Conservation (phyloP, 2,329 filamentous ascomycete species). For the Colletotrichum scovillei region DNA sequence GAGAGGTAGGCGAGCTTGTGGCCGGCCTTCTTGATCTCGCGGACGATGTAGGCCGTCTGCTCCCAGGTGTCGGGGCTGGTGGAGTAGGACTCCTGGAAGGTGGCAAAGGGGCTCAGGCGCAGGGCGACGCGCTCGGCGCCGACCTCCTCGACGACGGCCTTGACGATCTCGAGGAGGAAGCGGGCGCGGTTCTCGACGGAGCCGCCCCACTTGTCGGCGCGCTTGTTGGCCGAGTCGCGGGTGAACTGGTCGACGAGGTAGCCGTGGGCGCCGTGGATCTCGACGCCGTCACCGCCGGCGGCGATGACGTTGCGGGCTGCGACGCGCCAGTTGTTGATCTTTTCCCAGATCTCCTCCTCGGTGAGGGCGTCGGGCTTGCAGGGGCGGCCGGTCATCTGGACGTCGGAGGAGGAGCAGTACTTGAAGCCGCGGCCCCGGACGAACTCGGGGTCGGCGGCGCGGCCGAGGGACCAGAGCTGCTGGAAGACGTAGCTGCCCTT, state of each 20-base stretch:
- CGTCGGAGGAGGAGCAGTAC: constrained; percentile 40
- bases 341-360: constrained; percentile 66
- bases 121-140: constrained; percentile 50
- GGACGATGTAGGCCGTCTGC: constrained; percentile 43
- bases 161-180: constrained; percentile 61
- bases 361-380: constrained; percentile 39
- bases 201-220: constrained; percentile 64
- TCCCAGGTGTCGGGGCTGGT: constrained; percentile 40
- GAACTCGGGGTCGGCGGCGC: constrained; percentile 33
- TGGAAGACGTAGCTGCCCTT: constrained; percentile 44
- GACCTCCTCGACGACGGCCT: constrained; percentile 50
- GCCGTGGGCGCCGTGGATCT: constrained; percentile 63
- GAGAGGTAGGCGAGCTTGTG: constrained; percentile 49
- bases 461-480: constrained; percentile 37
- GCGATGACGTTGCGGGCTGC: constrained; percentile 61
- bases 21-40: constrained; percentile 39
- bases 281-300: constrained; percentile 59
- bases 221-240: constrained; percentile 43
- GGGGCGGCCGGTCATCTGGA: constrained; percentile 40
- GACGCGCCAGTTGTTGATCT: constrained; percentile 66
- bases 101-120: constrained; percentile 44
- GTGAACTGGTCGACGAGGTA: constrained; percentile 69
- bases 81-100: constrained; percentile 43
- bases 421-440: constrained; percentile 40
- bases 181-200: constrained; percentile 64